Conservation (phyloP, 179 eudicot genomes). For the Carnegiea gigantea region DNA sequence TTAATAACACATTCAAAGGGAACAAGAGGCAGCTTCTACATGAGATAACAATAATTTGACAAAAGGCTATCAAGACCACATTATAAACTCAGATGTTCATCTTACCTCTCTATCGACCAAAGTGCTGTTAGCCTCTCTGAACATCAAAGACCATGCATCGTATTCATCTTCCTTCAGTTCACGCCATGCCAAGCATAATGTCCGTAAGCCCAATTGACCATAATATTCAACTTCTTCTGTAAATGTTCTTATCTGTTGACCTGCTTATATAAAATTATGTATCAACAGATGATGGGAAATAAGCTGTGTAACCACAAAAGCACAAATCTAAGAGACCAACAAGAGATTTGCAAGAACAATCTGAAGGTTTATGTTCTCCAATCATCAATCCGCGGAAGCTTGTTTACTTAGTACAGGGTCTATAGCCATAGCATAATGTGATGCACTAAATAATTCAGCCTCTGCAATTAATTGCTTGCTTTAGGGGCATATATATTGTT, state of each 20-base stretch:
- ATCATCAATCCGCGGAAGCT: not conserved
- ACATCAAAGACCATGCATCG: constrained; percentile 78
- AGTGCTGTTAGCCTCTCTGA: constrained; percentile 92
- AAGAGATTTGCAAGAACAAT: not conserved
- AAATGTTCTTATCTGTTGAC: constrained; percentile 69
- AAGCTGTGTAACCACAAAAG: not conserved
- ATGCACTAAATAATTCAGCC: too few relatives aligned
- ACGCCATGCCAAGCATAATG: constrained; percentile 94
- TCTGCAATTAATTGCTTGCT: too few relatives aligned
- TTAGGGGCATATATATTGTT: too few relatives aligned
- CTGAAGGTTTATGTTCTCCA: not conserved
- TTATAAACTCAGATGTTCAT: not conserved
- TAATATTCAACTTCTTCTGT: constrained; percentile 86
- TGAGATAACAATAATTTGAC: not conserved
- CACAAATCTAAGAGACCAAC: not conserved
- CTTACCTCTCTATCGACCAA: constrained; percentile 94
- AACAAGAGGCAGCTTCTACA: not conserved
- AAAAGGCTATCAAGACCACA: not conserved
- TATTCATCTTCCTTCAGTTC: constrained; percentile 84
- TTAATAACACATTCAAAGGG: constrained; percentile 24
- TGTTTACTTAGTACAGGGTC: not conserved
- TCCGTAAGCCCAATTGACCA: constrained; percentile 89
- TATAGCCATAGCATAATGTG: not conserved
- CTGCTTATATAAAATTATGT: constrained; percentile 35
- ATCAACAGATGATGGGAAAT: constrained; percentile 8